These are phyloP conservation scores for Epichloe uncinata DNA, from an alignment of 2,329 filamentous ascomycete species.

Conservation along the genomic window DNA sequence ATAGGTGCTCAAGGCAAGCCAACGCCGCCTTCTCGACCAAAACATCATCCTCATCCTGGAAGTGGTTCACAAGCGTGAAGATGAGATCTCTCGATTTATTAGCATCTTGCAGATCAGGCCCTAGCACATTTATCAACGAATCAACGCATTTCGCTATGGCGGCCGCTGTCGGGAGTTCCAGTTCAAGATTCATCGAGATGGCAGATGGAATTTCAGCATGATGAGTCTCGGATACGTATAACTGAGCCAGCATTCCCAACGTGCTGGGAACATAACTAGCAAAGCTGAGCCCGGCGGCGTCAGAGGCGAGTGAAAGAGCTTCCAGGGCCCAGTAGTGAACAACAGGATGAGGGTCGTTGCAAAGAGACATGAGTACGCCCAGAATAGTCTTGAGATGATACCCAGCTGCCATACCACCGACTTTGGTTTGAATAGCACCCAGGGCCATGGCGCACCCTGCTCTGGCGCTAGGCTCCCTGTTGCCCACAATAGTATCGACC, in stretches of 20 bases:
- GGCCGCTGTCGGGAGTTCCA: conserved; percentile 69
- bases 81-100: conserved; percentile 87
- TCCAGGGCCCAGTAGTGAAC: conserved; percentile 97
- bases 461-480: conserved; percentile 83
- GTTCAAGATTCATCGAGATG: conserved; percentile 79
- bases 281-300: conserved; percentile 86
- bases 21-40: conserved; percentile 65
- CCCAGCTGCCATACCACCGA: conserved; percentile 94
- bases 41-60: conserved; percentile 60
- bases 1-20: conserved; percentile 78
- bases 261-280: conserved; percentile 81
- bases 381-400: conserved; percentile 94
- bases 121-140: conserved; percentile 91
- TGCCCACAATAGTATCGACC: conserved; percentile 86
- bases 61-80: conserved; percentile 70
- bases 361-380: conserved; percentile 95
- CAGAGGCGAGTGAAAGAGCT: conserved; percentile 71
- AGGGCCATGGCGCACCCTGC: conserved; percentile 91
- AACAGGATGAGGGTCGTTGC: conserved; percentile 85
- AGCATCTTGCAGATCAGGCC: conserved; percentile 87
- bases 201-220: conserved; percentile 69
- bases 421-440: conserved; percentile 85
- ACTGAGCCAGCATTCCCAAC: conserved; percentile 82
- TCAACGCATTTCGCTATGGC: conserved; percentile 82
- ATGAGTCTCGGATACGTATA: conserved; percentile 86